phyloP scores from a whole-genome alignment of 1,139 yeast genomes.

The Sugiyamaella grinbergsii region DNA sequence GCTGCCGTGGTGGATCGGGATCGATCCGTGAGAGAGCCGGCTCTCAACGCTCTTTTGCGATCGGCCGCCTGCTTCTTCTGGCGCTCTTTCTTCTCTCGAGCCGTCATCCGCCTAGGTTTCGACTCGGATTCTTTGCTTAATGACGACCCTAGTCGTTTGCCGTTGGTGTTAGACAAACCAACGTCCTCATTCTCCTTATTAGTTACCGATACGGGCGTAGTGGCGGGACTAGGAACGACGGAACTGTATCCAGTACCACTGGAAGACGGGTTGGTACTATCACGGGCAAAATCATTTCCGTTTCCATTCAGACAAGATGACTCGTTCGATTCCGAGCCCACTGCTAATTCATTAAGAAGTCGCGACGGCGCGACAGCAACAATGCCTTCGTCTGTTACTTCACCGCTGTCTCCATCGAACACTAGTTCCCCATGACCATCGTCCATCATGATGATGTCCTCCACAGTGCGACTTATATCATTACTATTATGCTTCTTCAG shows the following conservation, averaged over 20 bases:
- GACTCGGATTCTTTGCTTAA: constrained; percentile 4
- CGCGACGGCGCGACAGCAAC: too few species aligned
- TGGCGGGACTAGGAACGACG: not conserved
- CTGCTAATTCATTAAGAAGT: not conserved
- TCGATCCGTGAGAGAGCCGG: constrained; percentile 6
- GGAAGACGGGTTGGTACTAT: too few species aligned
- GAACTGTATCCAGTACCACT: too few species aligned
- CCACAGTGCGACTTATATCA: constrained; percentile 32
- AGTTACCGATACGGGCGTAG: not conserved
- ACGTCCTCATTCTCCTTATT: constrained; percentile 1
- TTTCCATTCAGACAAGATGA: too few species aligned
- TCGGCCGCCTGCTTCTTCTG: constrained; percentile 39
- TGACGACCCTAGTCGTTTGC: not conserved
- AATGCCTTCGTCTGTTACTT: too few species aligned
- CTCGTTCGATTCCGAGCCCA: too few species aligned
- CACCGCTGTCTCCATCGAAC: not conserved
- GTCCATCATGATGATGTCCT: constrained; percentile 29
- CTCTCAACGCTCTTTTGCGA: constrained; percentile 25
- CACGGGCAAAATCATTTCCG: too few species aligned
- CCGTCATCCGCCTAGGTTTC: constrained; percentile 29
- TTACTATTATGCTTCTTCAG: constrained; percentile 30
- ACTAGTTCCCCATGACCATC: constrained; percentile 17
- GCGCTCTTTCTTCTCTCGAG: constrained; percentile 39
- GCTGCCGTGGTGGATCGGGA: constrained; percentile 9
- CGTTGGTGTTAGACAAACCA: not conserved